Evolutionary conservation across 306 rosid species (phyloP).

Genomic region (Sechiopsis laciniata): DNA sequence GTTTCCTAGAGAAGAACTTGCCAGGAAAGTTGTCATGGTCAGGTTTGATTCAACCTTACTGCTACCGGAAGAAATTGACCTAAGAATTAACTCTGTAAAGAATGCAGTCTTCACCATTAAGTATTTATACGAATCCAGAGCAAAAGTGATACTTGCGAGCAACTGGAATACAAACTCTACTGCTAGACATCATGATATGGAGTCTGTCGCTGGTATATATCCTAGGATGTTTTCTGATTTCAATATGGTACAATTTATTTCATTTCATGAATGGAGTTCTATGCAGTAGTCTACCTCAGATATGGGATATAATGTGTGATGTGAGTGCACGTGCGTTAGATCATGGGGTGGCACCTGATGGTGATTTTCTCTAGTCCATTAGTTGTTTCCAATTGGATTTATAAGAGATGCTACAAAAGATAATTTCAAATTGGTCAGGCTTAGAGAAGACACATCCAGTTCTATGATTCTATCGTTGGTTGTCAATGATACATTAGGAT

Average conservation of each 20-base stretch:
- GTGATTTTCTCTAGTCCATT: not conserved
- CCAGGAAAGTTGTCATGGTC: constrained; percentile 63
- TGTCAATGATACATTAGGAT: not conserved
- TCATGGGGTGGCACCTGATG: too few relatives aligned
- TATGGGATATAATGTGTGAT: constrained; percentile 7
- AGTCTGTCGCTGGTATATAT: constrained; percentile 56
- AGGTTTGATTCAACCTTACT: constrained; percentile 71
- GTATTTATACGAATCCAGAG: constrained; percentile 53
- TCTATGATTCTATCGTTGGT: constrained; percentile 1
- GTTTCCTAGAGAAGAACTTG: constrained; percentile 57
- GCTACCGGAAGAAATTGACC: constrained; percentile 36
- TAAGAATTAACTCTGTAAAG: constrained; percentile 30
- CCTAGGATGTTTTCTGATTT: constrained; percentile 23
- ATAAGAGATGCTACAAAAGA: not conserved
- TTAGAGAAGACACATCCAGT: not conserved
- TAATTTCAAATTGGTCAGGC: not conserved
- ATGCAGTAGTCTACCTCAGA: not conserved
- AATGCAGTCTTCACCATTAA: constrained; percentile 48
- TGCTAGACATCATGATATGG: constrained; percentile 27
- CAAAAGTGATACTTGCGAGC: constrained; percentile 61
- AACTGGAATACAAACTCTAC: constrained; percentile 49
- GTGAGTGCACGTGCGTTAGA: not conserved
- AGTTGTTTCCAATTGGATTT: not conserved
- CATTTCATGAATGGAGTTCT: constrained; percentile 23
- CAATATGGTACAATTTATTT: not conserved